Conservation (phyloP, 345 rosid genomes). For the Geranium rotundifolium region DNA sequence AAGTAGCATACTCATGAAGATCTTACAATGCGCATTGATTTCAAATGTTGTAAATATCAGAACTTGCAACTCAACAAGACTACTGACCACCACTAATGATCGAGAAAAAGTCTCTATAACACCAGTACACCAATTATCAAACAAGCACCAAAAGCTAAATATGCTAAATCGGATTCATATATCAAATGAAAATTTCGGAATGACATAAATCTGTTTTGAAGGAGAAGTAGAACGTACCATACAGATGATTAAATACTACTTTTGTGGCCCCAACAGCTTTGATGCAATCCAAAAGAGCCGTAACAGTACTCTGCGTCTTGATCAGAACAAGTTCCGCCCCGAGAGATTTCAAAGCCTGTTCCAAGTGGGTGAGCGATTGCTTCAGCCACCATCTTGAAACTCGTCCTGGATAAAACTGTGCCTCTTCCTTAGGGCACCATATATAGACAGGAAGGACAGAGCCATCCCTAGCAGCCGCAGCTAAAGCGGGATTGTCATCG, state of each 20-base stretch:
- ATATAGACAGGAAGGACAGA: slow-evolving; percentile 62
- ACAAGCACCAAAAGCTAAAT: neutral
- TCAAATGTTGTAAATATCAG: no score
- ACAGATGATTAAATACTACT: slow-evolving; percentile 79
- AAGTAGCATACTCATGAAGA: no score
- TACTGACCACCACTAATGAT: no score
- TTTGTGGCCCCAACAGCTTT: slow-evolving; percentile 48
- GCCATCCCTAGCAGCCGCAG: slow-evolving; percentile 78
- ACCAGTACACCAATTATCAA: neutral
- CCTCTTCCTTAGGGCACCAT: slow-evolving; percentile 94
- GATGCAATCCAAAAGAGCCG: slow-evolving; percentile 64
- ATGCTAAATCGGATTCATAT: neutral
- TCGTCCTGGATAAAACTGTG: slow-evolving; percentile 80
- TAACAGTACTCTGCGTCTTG: slow-evolving; percentile 51
- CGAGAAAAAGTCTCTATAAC: no score
- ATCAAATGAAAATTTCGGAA: neutral
- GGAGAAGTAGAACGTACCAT: slow-evolving; percentile 38
- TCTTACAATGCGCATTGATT: no score
- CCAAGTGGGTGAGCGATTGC: slow-evolving; percentile 61
- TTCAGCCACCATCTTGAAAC: slow-evolving; percentile 98
- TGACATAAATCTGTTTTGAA: neutral
- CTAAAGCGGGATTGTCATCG: slow-evolving; percentile 97
- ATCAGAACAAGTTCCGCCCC: slow-evolving; percentile 66
- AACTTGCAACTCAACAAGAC: no score
- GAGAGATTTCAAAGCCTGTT: slow-evolving; percentile 57